Evolutionary conservation across 257 asterid species (phyloP), one percentile per base, ranked within the genome.

Genomic region (Capsicum pubescens): DNA sequence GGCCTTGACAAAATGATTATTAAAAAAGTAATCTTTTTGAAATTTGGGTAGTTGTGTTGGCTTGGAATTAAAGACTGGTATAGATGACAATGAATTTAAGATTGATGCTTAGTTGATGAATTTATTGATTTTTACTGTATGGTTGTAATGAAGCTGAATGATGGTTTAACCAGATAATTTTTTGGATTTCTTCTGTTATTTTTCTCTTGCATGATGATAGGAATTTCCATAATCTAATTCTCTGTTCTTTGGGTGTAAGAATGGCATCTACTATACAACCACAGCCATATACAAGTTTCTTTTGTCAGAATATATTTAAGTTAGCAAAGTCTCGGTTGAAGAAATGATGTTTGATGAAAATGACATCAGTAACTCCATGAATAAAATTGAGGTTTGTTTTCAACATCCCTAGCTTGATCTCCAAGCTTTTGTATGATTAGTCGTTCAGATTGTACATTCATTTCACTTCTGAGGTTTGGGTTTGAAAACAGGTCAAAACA

Each of bases 281-380:
- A 97, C 99, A 50, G 98, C 98, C 79, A 95, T 97, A 67, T 97
- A 95, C 91, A 97, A 91, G 91, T 88, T 95, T 89, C 95, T 97
- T 88, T 90, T 95, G 85, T 89, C 97, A 36, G 99, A 97, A 89
- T 95, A 92, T 84, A 95, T 97, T 83, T 93, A 95, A 95, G 97
- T 97, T 72, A 97, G 99, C 98, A 97, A 95, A 89, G 98, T 97
- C 79, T 95, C 99, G 8, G 97, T 93, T 88, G 99, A 97, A 84
- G 99, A 95, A 86, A 93, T 97, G 99, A 44, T 97, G 82, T 97
- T 79, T 85, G 93, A 95, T 64, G 99, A 97, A 86, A 94, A 95
- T 77, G 97, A 97, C 84, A 91, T 97, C 68, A 88, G 87, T 57
- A 89, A 89, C 79, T 93, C 99, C 79, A 97, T 97, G 99, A 97